Evolutionary conservation across 1,139 yeast species (phyloP).

Genomic region (Groenewaldozyma sp.): DNA sequence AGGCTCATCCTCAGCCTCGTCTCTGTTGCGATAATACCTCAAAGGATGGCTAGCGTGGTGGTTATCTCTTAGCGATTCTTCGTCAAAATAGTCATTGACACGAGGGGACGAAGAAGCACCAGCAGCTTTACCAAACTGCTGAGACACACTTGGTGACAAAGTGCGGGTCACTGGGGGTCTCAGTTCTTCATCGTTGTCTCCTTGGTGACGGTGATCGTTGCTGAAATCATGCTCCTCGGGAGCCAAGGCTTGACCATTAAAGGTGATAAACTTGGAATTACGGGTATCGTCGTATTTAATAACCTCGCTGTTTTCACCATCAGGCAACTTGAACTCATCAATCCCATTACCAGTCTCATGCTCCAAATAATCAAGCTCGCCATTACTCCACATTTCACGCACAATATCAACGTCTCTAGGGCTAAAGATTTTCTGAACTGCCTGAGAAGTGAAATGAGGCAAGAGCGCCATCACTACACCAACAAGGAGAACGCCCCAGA

Average conservation of each 20-base stretch:
- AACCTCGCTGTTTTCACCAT: not conserved
- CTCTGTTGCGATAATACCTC: not conserved
- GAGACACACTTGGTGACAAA: too few species aligned
- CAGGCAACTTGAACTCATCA: not conserved
- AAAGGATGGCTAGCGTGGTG: not conserved
- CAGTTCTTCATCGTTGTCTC: not conserved
- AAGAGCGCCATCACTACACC: slow-evolving; percentile 65
- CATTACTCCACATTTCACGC: slow-evolving; percentile 45
- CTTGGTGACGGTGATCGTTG: too few species aligned
- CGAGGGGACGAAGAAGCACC: not conserved
- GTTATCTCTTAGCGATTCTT: not conserved
- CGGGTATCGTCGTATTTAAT: not conserved
- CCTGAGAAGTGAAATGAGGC: slow-evolving; percentile 67
- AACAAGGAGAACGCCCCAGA: slow-evolving; percentile 75
- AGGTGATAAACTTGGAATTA: not conserved
- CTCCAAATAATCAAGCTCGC: slow-evolving; percentile 15
- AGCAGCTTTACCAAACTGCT: not conserved
- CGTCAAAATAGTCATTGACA: not conserved
- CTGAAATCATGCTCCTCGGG: slow-evolving; percentile 2
- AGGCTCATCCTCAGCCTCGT: not conserved
- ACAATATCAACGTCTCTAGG: slow-evolving; percentile 83
- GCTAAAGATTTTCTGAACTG: slow-evolving; percentile 47
- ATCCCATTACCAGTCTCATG: slow-evolving; percentile 4
- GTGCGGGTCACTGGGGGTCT: too few species aligned
- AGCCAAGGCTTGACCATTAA: not conserved